These are phyloP conservation scores for Besnoitia besnoiti DNA, from an alignment of 169 alveolate species.

Conservation along the genomic window DNA sequence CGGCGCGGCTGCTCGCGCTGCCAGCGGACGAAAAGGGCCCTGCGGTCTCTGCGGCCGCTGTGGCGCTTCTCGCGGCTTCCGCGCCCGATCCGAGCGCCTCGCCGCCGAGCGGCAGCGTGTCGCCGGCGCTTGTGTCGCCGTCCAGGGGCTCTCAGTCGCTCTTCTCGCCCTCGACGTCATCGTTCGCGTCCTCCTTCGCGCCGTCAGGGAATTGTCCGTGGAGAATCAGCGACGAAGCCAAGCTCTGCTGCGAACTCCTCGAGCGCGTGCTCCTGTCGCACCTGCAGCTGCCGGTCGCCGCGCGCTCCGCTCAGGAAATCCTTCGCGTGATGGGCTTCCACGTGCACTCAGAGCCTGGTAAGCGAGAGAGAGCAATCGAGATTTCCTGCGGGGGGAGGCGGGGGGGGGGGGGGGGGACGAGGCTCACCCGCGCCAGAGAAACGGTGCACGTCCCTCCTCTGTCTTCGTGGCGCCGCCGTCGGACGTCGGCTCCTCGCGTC, in stretches of 20 bases:
- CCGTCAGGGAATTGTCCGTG: neutral
- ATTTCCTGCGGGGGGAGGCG: too few species aligned
- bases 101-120: too few species aligned
- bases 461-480: too few species aligned
- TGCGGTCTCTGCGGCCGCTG: neutral
- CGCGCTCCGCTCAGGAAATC: slow-evolving; percentile 47
- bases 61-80: neutral
- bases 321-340: slow-evolving; percentile 44
- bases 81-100: too few species aligned
- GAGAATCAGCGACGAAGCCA: slow-evolving; percentile 51
- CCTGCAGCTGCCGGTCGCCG: slow-evolving; percentile 50
- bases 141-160: too few species aligned
- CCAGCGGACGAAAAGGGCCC: neutral
- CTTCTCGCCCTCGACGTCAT: neutral
- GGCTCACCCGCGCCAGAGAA: too few species aligned
- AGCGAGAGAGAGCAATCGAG: neutral
- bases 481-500: too few species aligned
- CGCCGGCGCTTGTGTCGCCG: too few species aligned
- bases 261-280: slow-evolving; percentile 41
- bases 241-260: slow-evolving; percentile 43
- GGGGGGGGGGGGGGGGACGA: too few species aligned
- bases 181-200: neutral
- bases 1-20: neutral
- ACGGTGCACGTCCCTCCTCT: neutral
- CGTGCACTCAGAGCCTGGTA: slow-evolving; percentile 22